Evolutionary conservation across 106 monocot genomes (phyloP).

Genomic region (Acorus gramineus): DNA sequence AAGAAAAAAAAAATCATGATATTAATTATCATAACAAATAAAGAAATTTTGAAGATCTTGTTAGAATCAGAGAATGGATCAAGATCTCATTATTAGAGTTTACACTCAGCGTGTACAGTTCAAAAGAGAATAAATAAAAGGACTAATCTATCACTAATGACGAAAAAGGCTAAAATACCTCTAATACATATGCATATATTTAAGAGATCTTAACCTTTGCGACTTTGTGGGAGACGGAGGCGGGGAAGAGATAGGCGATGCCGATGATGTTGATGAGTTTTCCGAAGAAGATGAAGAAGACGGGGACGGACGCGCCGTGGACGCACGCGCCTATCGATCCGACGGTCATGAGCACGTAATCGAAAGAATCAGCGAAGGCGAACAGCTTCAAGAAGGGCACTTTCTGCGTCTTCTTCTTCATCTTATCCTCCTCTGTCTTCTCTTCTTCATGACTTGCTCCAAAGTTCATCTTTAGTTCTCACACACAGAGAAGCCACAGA

Average conservation of each 20-base stretch:
- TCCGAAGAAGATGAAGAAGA: constrained; percentile 99
- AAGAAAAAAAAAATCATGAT: not conserved
- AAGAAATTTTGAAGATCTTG: too few relatives aligned
- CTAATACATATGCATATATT: not conserved
- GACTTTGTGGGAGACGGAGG: constrained; percentile 62
- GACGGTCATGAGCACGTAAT: constrained; percentile 67
- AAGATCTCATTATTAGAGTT: too few relatives aligned
- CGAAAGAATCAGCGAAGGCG: constrained; percentile 72
- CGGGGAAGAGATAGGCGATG: constrained; percentile 82
- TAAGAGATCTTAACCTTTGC: constrained; percentile 27
- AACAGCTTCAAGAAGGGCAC: constrained; percentile 94
- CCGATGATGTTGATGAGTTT: constrained; percentile 98
- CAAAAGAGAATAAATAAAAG: not conserved
- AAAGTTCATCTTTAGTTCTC: not conserved
- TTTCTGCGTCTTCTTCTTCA: constrained; percentile 19
- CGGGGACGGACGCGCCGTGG: constrained; percentile 92
- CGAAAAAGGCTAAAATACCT: too few relatives aligned
- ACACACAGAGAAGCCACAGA: not conserved
- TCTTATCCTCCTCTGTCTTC: constrained; percentile 3
- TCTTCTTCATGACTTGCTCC: not conserved
- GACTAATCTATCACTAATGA: too few relatives aligned
- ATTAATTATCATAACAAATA: too few relatives aligned
- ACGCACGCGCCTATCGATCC: constrained; percentile 81
- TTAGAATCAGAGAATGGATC: too few relatives aligned
- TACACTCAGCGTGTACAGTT: too few relatives aligned